Percentiles rank a stretch among this genome's conserved stretches.
These are phyloP conservation scores for Panicum virgatum DNA, from an alignment of 202 grass and related monocot species.

Conservation along the genomic window DNA sequence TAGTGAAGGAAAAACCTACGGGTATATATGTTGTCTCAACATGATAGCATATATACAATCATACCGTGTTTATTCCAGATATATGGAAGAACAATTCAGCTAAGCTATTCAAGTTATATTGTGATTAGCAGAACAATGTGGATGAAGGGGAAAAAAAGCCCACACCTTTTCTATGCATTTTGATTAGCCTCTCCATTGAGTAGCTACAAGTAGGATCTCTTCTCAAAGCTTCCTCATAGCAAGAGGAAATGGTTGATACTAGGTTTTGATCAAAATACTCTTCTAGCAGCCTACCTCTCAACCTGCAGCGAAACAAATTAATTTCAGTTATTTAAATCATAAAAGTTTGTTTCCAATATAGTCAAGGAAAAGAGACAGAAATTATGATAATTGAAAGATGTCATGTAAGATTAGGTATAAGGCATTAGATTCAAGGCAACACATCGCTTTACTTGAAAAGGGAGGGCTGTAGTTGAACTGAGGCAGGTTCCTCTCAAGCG, in stretches of 20 bases:
- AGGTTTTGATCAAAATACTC: constrained; percentile 59
- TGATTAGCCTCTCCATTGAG: constrained; percentile 66
- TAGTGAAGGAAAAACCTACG: background rate
- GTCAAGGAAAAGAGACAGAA: background rate
- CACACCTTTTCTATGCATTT: constrained; percentile 75
- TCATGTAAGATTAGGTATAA: constrained; percentile 12
- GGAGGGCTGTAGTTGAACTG: constrained; percentile 45
- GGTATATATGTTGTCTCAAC: constrained; percentile 4
- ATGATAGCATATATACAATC: background rate
- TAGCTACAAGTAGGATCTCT: constrained; percentile 60
- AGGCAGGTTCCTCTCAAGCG: constrained; percentile 60
- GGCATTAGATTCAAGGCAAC: constrained; percentile 18
- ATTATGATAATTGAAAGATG: constrained; percentile 1
- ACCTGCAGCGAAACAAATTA: constrained; percentile 36
- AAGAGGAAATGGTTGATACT: constrained; percentile 51
- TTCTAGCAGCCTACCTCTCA: constrained; percentile 69
- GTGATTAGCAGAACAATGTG: constrained; percentile 9
- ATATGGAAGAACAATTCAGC: background rate
- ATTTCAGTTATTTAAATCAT: constrained; percentile 7
- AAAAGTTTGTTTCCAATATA: constrained; percentile 12
- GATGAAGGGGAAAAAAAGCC: background rate
- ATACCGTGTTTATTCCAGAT: constrained; percentile 1
- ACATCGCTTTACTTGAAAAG: constrained; percentile 57
- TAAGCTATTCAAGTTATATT: no score
- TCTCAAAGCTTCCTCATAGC: constrained; percentile 74